Evolutionary conservation across 2,329 filamentous ascomycete genomes (phyloP).

Genomic region (Aspergillus flavus): DNA sequence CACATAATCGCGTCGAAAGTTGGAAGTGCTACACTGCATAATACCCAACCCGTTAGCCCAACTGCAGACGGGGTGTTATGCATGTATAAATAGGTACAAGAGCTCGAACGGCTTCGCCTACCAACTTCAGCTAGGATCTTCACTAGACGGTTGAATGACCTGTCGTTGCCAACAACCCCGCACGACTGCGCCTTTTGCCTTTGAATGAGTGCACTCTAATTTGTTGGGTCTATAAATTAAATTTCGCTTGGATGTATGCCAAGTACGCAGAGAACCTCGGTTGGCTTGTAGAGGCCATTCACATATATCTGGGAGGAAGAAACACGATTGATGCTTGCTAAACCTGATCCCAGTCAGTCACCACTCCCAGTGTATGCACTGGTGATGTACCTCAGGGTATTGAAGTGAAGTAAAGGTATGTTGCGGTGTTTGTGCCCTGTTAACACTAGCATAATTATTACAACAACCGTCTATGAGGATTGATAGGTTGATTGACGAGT

Average conservation of each 20-base stretch:
- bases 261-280: neutral
- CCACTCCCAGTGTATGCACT: neutral
- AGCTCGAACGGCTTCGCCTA: neutral
- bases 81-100: neutral
- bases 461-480: neutral
- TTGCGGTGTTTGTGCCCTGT: neutral
- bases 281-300: neutral
- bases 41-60: neutral
- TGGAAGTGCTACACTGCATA: neutral
- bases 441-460: neutral
- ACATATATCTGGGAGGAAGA: neutral
- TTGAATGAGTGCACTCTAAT: neutral
- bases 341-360: neutral
- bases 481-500: neutral
- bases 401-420: neutral
- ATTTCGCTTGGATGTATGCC: neutral
- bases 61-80: neutral
- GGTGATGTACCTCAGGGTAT: neutral
- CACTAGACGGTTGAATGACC: neutral
- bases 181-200: neutral
- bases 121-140: neutral
- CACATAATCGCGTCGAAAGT: neutral
- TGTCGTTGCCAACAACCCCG: neutral
- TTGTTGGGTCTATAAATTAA: neutral
- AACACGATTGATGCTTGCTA: neutral